phyloP scores from a whole-genome alignment of 257 asterid species.

The Gynochthodes officinalis region DNA sequence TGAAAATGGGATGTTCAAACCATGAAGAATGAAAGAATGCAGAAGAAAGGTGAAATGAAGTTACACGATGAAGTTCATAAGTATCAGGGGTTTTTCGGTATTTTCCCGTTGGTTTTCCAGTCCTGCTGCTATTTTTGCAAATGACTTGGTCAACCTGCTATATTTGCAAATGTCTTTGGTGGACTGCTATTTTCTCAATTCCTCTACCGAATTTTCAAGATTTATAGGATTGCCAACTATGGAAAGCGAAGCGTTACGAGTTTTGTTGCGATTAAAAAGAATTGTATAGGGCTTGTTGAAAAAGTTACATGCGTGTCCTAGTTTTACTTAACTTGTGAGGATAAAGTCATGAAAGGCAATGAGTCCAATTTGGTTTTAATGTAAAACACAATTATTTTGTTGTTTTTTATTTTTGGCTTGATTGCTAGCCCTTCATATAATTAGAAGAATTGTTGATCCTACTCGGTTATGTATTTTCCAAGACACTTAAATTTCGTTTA shows the following conservation, averaged over 20 bases:
- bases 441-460: neutral
- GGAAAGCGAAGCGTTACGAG: neutral
- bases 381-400: neutral
- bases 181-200: too few relatives aligned
- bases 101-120: too few relatives aligned
- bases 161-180: too few relatives aligned
- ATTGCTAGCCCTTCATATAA: neutral
- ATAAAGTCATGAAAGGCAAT: neutral
- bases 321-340: neutral
- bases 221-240: neutral
- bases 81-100: too few relatives aligned
- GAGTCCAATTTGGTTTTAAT: neutral
- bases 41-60: too few relatives aligned
- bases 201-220: too few relatives aligned
- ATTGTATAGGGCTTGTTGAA: neutral
- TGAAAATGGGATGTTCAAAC: too few relatives aligned
- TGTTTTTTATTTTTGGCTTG: neutral
- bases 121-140: too few relatives aligned
- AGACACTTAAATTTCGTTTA: neutral
- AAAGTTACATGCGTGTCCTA: neutral
- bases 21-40: too few relatives aligned
- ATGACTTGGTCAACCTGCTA: too few relatives aligned
- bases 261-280: neutral
- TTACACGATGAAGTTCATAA: too few relatives aligned
- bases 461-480: neutral